These are phyloP conservation scores for Coemansia sp. DNA, from an alignment of 192 early-diverging fungal genomes.

Conservation along the genomic window DNA sequence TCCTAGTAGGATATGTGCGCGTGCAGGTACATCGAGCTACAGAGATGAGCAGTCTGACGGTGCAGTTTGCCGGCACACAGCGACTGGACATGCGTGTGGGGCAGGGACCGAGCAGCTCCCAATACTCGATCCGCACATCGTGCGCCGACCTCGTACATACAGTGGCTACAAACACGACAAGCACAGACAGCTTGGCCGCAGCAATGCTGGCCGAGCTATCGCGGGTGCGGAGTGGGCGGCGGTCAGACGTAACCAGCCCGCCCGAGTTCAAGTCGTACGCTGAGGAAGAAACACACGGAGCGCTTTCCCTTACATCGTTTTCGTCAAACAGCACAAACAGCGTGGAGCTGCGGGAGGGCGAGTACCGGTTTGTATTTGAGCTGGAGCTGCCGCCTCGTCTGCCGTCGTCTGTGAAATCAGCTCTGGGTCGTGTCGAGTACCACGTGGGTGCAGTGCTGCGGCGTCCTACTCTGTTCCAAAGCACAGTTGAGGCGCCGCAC, in stretches of 20 bases:
- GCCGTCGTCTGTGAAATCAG: constrained; percentile 33
- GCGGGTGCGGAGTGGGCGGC: constrained; percentile 1
- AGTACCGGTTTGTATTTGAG: constrained; percentile 45
- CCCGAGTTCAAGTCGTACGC: constrained; percentile 1
- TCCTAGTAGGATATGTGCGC: constrained; percentile 30
- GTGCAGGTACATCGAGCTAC: constrained; percentile 15
- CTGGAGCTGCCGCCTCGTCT: constrained; percentile 28
- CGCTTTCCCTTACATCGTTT: constrained; percentile 1
- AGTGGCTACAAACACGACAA: constrained; percentile 12
- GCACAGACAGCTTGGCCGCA: constrained; percentile 8
- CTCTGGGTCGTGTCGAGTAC: constrained; percentile 28
- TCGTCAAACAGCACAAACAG: not conserved
- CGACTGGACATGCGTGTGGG: constrained; percentile 35
- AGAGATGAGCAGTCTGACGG: constrained; percentile 14
- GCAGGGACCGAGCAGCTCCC: constrained; percentile 30
- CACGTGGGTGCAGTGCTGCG: constrained; percentile 11
- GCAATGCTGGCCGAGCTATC: constrained; percentile 9
- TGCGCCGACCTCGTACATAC: constrained; percentile 25
- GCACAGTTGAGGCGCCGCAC: not conserved
- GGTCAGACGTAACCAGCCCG: constrained; percentile 5
- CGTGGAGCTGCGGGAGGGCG: constrained; percentile 22
- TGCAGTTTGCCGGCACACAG: constrained; percentile 27
- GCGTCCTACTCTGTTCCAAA: constrained; percentile 15
- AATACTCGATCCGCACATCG: constrained; percentile 11
- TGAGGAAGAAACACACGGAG: not conserved